Conservation (phyloP, 352 stramenopile genomes). For the Peronospora tabacina region DNA sequence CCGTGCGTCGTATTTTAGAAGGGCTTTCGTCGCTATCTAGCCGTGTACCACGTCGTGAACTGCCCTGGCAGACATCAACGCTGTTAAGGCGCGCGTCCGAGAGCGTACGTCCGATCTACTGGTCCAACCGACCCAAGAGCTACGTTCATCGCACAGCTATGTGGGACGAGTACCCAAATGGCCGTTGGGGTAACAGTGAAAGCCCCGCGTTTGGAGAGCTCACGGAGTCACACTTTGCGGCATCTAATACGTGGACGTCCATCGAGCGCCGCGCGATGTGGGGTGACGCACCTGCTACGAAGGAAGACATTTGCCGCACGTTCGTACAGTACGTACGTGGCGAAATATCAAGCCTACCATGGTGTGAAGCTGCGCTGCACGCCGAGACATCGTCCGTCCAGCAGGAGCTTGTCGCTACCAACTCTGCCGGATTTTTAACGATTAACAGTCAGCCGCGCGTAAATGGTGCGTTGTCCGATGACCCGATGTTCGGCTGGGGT, state of each 20-base stretch:
- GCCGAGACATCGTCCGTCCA: conserved; percentile 89
- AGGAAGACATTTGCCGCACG: conserved; percentile 91
- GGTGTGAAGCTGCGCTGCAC: conserved; percentile 94
- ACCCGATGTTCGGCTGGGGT: conserved; percentile 95
- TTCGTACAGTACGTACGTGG: conserved; percentile 96
- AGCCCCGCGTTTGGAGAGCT: conserved; percentile 94
- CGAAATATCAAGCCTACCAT: conserved; percentile 93
- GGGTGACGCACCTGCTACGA: conserved; percentile 81
- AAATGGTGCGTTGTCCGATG: conserved; percentile 88
- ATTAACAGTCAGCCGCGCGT: conserved; percentile 93
- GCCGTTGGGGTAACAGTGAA: conserved; percentile 92
- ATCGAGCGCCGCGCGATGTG: conserved; percentile 90
- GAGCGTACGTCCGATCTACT: conserved; percentile 95
- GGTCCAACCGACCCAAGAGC: conserved; percentile 96
- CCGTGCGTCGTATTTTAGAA: conserved; percentile 84
- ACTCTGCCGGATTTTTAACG: conserved; percentile 89
- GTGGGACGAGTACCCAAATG: conserved; percentile 97
- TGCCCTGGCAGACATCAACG: conserved; percentile 90
- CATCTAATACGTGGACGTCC: conserved; percentile 43
- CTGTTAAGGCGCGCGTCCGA: conserved; percentile 85
- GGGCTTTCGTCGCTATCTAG: conserved; percentile 52
- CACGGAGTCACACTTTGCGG: conserved; percentile 93
- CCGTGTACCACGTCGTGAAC: conserved; percentile 54
- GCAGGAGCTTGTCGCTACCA: conserved; percentile 63
- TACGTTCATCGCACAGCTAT: conserved; percentile 96